Evolutionary conservation across 2,329 filamentous ascomycete genomes (phyloP).

Genomic region (Trichoderma arundinaceum): DNA sequence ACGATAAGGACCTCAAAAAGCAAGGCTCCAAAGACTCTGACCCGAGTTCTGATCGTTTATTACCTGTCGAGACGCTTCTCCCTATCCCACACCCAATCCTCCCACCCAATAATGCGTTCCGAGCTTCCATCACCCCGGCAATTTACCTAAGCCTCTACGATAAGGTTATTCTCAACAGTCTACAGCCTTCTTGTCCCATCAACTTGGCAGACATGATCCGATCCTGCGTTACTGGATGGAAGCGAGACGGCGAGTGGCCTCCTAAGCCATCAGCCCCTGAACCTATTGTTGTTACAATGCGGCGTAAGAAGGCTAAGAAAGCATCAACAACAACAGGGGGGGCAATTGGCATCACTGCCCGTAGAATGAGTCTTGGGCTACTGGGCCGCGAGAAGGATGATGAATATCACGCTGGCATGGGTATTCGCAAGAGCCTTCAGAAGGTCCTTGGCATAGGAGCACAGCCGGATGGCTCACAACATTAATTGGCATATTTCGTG

Average conservation of each 20-base stretch:
- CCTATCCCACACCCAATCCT: conserved; percentile 77
- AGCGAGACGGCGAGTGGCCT: conserved; percentile 91
- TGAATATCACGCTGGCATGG: conserved; percentile 44
- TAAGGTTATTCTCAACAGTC: conserved; percentile 79
- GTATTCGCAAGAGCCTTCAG: conserved; percentile 54
- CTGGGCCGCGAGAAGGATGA: conserved; percentile 50
- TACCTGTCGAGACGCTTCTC: conserved; percentile 66
- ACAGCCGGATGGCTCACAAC: conserved; percentile 31
- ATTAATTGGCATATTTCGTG: conserved; percentile 1
- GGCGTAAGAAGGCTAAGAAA: conserved; percentile 48
- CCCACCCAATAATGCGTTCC: conserved; percentile 74
- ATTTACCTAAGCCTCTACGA: conserved; percentile 85
- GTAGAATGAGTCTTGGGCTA: conserved; percentile 56
- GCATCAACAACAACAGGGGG: conserved; percentile 35
- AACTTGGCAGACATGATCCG: conserved; percentile 82
- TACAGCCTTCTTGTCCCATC: conserved; percentile 85
- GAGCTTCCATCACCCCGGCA: conserved; percentile 73
- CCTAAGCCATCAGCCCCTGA: conserved; percentile 56
- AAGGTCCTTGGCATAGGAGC: conserved; percentile 51
- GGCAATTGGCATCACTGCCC: conserved; percentile 41
- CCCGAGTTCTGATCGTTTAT: conserved; percentile 36
- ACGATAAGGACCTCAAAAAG: conserved; percentile 44
- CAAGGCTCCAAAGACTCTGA: conserved; percentile 44
- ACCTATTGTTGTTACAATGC: conserved; percentile 44
- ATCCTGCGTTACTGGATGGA: conserved; percentile 88